Base-by-base conservation (phyloP, 2,329 filamentous ascomycete genomes). In the Alternaria brassicae region DNA sequence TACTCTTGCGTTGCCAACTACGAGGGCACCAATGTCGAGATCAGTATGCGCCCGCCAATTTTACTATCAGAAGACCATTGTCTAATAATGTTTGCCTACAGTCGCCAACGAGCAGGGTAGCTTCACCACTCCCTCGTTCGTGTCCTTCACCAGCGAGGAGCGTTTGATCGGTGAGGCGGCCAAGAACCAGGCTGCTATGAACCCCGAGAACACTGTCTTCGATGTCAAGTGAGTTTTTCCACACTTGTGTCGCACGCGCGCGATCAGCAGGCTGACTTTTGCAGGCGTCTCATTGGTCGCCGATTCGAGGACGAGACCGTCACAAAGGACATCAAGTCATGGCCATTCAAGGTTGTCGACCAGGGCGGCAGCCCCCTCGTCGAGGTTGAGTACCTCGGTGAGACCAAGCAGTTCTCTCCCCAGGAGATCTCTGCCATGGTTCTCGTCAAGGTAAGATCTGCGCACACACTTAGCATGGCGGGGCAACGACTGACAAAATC, bases 131-230 rank as follows among this genome's bases (percentile, higher is more conserved):
- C 95, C 95, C 72, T 98, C 95, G 58, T 99, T 97, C 87, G 95
- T 99, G 80, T 96, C 92, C 76, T 99, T 99, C 89, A 97, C 93
- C 80, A 90, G 94, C 77, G 92, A 97, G 86, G 95, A 99, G 88
- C 93, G 95, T 83, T 86, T 99, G 84, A 98, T 98, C 79, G 95
- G 95, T 86, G 95, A 98, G 88, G 94, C 95, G 63, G 95, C 95
- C 79, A 99, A 98, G 91, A 99, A 99, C 88, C 93, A 97, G 89
- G 95, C 94, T 79, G 94, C 95, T 78, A 97, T 98, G 92, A 99
- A 99, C 91, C 95, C 95, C 67, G 83, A 83, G 80, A 98, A 98
- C 87, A 99, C 95, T 75, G 88, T 99, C 84, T 99, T 98, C 85
- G 95, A 99, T 84, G 91, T 97, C 88, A 99, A 98, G 93, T 95